These are phyloP conservation scores for Fraxinus greggii DNA, from an alignment of 305 asterid species.

Conservation along the genomic window DNA sequence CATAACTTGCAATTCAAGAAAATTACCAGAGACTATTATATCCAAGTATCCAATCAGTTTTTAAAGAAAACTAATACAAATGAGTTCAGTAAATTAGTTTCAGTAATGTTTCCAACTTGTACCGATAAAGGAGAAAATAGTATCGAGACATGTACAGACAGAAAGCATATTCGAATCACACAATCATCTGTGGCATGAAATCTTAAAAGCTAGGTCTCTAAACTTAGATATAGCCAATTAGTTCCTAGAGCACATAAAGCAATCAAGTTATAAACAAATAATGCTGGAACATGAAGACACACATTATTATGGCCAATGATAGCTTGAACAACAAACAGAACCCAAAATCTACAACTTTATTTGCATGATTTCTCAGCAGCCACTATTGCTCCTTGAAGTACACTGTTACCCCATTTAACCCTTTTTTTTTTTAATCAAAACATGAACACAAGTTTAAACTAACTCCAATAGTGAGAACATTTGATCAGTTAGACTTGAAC, in stretches of 20 bases:
- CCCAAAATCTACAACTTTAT: neutral
- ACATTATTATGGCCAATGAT: neutral
- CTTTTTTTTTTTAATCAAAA: neutral
- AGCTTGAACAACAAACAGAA: neutral
- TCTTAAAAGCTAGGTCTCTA: neutral
- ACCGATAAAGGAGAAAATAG: neutral
- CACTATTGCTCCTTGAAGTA: neutral
- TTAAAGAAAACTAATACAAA: neutral
- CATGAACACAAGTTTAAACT: neutral
- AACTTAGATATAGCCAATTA: neutral
- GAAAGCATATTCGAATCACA: neutral
- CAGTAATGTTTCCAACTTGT: neutral
- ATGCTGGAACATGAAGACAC: neutral
- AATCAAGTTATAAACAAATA: neutral
- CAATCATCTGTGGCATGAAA: neutral
- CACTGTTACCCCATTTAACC: neutral
- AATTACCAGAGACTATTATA: neutral
- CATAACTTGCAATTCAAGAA: conserved; percentile 10
- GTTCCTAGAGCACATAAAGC: neutral
- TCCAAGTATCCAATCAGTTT: neutral
- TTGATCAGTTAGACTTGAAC: neutral
- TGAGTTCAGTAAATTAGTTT: neutral
- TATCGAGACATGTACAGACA: neutral
- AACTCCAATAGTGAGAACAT: neutral
- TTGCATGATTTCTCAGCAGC: neutral